Percentiles rank a stretch among this genome's conserved stretches.
Evolutionary conservation across 2,329 filamentous ascomycete genomes (phyloP).

Genomic region (Colletotrichum sp.): DNA sequence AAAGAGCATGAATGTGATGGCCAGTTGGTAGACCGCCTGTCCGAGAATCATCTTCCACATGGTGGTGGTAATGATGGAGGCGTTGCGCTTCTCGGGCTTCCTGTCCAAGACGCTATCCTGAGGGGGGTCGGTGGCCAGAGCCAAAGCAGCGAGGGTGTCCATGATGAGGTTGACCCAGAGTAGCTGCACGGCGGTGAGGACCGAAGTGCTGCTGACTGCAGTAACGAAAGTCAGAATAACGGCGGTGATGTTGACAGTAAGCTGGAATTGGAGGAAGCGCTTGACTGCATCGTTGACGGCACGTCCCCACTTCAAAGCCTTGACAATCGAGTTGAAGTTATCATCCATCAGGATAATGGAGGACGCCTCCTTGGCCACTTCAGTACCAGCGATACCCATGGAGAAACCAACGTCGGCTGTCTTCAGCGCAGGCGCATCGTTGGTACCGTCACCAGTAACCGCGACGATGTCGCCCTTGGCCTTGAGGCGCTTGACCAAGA

Average conservation of each 20-base stretch:
- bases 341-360: slow-evolving; percentile 89
- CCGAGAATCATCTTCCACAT: slow-evolving; percentile 99
- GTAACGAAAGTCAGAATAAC: slow-evolving; percentile 88
- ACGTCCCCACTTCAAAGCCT: slow-evolving; percentile 81
- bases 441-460: slow-evolving; percentile 84
- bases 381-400: slow-evolving; percentile 84
- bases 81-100: slow-evolving; percentile 66
- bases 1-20: slow-evolving; percentile 80
- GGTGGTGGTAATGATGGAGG: slow-evolving; percentile 77
- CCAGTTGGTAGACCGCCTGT: slow-evolving; percentile 88
- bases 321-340: slow-evolving; percentile 87
- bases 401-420: slow-evolving; percentile 85
- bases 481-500: slow-evolving; percentile 74
- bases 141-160: slow-evolving; percentile 92
- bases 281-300: slow-evolving; percentile 81
- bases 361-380: slow-evolving; percentile 85
- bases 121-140: slow-evolving; percentile 89
- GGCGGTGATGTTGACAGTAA: slow-evolving; percentile 91
- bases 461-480: slow-evolving; percentile 79
- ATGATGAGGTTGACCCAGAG: slow-evolving; percentile 98
- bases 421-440: slow-evolving; percentile 82
- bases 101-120: slow-evolving; percentile 80
- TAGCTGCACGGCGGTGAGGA: slow-evolving; percentile 87
- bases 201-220: slow-evolving; percentile 74
- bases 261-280: slow-evolving; percentile 78